These are phyloP conservation scores for Plenodomus biglobosus DNA, from an alignment of 2,329 filamentous ascomycete species.

Conservation along the genomic window DNA sequence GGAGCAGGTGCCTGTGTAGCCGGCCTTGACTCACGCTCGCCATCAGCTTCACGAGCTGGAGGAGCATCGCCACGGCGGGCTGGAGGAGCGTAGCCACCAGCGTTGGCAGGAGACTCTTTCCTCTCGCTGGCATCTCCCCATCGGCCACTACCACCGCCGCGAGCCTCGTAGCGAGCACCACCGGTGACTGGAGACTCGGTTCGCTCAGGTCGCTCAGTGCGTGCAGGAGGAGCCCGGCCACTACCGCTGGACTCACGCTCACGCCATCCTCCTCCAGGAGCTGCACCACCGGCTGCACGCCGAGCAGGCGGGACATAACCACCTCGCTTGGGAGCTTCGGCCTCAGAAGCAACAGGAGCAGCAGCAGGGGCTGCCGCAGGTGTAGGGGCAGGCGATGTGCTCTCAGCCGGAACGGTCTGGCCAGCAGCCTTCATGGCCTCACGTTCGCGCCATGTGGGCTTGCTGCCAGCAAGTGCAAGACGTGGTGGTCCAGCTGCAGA, in stretches of 20 bases:
- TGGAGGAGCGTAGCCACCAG: conserved; percentile 35
- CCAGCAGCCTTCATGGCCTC: conserved; percentile 55
- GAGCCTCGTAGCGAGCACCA: conserved; percentile 11
- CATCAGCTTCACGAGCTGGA: conserved; percentile 23
- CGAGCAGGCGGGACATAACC: conserved; percentile 53
- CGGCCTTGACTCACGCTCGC: conserved; percentile 27
- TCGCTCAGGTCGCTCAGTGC: conserved; percentile 14
- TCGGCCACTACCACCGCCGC: conserved; percentile 23
- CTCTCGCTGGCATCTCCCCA: conserved; percentile 32
- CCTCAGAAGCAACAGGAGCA: conserved; percentile 36
- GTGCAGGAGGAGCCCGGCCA: conserved; percentile 30
- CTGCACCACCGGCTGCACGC: conserved; percentile 35
- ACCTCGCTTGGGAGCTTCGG: conserved; percentile 41
- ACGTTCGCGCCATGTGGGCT: conserved; percentile 73
- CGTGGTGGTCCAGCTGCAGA: conserved; percentile 59
- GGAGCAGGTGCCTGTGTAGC: conserved; percentile 32
- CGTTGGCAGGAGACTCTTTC: conserved; percentile 36
- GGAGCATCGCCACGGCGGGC: conserved; percentile 29
- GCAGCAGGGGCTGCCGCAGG: conserved; percentile 27
- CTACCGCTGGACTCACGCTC: conserved; percentile 38
- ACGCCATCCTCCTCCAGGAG: conserved; percentile 41
- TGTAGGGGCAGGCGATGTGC: conserved; percentile 39
- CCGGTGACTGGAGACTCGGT: conserved; percentile 32
- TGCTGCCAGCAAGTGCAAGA: conserved; percentile 62
- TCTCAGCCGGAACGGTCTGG: conserved; percentile 30